Conservation (phyloP, 2,329 filamentous ascomycete species). For the Cercospora sp. region DNA sequence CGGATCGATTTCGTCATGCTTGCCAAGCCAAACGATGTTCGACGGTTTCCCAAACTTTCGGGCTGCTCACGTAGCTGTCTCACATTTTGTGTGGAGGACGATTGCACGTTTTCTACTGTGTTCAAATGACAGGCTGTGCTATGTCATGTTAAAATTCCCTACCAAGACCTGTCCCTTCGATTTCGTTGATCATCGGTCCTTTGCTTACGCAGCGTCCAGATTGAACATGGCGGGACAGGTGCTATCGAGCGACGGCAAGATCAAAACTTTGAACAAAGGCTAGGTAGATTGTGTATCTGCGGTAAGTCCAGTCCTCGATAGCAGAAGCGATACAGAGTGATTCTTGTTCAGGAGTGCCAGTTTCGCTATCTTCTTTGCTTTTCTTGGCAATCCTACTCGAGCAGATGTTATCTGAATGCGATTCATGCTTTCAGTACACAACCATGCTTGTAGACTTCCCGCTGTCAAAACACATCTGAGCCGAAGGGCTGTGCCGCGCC, state of each 20-base stretch:
- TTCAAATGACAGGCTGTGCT: not conserved
- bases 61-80: not conserved
- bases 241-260: not conserved
- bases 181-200: not conserved
- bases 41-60: not conserved
- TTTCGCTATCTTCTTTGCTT: not conserved
- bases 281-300: not conserved
- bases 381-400: not conserved
- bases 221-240: not conserved
- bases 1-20: not conserved
- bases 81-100: not conserved
- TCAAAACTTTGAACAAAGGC: not conserved
- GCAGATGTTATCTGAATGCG: not conserved
- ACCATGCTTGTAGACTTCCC: not conserved
- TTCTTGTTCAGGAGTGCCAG: not conserved
- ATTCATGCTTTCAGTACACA: not conserved
- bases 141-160: not conserved
- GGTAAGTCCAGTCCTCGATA: not conserved
- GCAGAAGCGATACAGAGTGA: not conserved
- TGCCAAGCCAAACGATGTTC: not conserved
- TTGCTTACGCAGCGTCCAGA: not conserved
- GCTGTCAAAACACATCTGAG: not conserved
- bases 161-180: not conserved
- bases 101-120: not conserved
- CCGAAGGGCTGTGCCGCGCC: not conserved